phyloP scores from a whole-genome alignment of 257 asterid species.

The Capsicum rhomboideum region DNA sequence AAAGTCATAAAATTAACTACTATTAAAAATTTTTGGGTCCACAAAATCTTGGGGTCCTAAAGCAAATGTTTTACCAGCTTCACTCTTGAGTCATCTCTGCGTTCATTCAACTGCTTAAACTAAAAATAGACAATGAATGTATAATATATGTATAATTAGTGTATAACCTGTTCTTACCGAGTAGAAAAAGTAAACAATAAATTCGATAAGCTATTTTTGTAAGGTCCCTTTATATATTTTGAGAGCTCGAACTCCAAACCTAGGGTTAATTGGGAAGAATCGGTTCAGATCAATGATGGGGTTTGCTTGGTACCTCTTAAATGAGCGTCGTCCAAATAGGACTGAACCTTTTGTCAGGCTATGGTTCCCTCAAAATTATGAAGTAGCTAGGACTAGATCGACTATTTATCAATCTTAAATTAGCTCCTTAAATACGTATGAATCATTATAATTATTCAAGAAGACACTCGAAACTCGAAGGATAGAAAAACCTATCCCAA shows the following conservation, averaged over 20 bases:
- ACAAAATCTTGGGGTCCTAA: no score
- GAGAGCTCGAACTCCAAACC: not conserved
- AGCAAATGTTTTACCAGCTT: no score
- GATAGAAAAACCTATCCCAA: not conserved
- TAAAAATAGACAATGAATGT: not conserved
- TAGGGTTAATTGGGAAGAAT: not conserved
- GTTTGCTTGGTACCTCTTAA: not conserved
- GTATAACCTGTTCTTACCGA: not conserved
- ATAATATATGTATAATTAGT: not conserved
- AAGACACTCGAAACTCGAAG: not conserved
- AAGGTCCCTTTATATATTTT: not conserved
- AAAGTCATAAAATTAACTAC: no score
- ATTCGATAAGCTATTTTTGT: not conserved
- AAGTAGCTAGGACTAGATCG: not conserved
- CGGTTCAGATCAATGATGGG: not conserved
- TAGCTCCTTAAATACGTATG: not conserved
- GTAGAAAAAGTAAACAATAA: not conserved
- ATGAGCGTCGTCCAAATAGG: not conserved
- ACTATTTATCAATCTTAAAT: no score
- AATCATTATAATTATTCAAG: not conserved
- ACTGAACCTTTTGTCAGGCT: not conserved
- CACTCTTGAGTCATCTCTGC: no score
- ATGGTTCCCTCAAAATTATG: no score
- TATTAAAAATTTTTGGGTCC: no score
- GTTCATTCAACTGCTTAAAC: not conserved